phyloP scores from a whole-genome alignment of 1,139 yeast species.

The Pneumocystis carinii region DNA sequence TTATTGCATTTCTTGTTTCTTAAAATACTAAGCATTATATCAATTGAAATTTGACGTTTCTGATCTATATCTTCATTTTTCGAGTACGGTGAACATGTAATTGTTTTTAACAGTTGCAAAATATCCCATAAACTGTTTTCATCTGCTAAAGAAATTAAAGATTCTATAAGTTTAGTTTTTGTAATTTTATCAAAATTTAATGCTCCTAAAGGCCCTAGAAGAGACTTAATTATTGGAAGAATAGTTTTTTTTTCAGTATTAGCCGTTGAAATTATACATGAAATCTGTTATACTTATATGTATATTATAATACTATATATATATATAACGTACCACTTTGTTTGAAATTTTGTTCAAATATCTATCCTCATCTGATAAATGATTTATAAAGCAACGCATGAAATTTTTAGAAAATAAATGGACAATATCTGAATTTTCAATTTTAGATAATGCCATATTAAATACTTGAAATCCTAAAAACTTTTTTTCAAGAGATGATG shows the following conservation, averaged over 20 bases:
- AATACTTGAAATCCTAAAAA: conserved; percentile 75
- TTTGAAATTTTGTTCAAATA: conserved; percentile 53
- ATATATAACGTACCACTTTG: not conserved
- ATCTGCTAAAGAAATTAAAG: conserved; percentile 24
- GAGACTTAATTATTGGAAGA: conserved; percentile 33
- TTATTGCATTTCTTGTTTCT: not conserved
- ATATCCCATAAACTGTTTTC: conserved; percentile 24
- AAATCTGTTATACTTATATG: conserved; percentile 25
- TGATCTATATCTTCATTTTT: conserved; percentile 31
- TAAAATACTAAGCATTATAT: conserved; percentile 38
- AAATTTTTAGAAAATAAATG: conserved; percentile 53
- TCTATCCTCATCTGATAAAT: conserved; percentile 52
- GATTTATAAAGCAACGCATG: conserved; percentile 62
- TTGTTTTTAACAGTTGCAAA: conserved; percentile 21
- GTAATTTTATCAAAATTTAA: conserved; percentile 66
- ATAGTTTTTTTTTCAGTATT: conserved; percentile 31
- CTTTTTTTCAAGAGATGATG: conserved; percentile 74
- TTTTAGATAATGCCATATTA: conserved; percentile 31
- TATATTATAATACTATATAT: not conserved
- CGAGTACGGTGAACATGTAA: conserved; percentile 19
- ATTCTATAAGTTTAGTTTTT: conserved; percentile 52
- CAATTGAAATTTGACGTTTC: conserved; percentile 56
- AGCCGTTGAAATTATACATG: conserved; percentile 30
- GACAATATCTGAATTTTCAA: conserved; percentile 25
- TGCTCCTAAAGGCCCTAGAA: conserved; percentile 42